phyloP scores from a whole-genome alignment of 257 asterid species.

The Gynochthodes officinalis region DNA sequence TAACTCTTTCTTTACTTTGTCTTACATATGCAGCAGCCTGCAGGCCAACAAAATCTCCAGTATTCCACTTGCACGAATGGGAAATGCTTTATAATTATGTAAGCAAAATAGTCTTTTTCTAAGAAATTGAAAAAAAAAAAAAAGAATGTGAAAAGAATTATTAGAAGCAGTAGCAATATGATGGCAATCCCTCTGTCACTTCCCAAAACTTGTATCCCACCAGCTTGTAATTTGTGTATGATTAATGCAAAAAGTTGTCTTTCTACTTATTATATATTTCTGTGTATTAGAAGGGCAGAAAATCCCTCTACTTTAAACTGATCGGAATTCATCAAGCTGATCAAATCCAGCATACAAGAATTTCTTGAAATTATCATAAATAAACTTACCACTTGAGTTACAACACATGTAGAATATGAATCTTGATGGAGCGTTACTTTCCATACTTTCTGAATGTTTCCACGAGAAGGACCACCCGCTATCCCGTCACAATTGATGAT shows the following conservation, averaged over 20 bases:
- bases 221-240: background rate
- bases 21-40: background rate
- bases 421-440: no score
- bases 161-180: background rate
- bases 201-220: background rate
- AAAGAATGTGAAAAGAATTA: background rate
- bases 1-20: background rate
- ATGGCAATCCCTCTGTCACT: background rate
- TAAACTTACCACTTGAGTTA: background rate
- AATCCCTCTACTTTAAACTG: background rate
- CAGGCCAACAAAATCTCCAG: background rate
- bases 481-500: background rate
- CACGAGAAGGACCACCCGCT: background rate
- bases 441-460: background rate
- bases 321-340: background rate
- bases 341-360: background rate
- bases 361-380: no score
- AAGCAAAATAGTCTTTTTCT: background rate
- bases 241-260: background rate
- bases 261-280: background rate
- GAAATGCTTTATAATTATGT: constrained; percentile 1
- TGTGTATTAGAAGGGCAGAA: background rate
- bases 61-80: background rate
- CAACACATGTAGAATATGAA: background rate
- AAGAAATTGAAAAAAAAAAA: background rate